A percentile compares a stretch with the other conserved stretches of the same genome.
phyloP scores from a whole-genome alignment of 1,139 yeast species.

The Candida dubliniensis region DNA sequence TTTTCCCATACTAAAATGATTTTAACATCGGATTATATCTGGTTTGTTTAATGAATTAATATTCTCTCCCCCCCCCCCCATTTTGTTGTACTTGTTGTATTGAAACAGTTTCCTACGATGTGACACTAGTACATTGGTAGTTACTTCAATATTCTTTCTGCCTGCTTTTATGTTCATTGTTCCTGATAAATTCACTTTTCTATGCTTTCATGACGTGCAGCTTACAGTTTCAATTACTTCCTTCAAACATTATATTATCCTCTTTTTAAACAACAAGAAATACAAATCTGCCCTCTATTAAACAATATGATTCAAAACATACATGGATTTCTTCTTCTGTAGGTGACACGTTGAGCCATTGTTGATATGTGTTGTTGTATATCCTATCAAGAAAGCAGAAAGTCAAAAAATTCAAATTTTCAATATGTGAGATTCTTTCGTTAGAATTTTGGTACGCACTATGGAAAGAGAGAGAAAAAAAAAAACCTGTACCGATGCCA shows the following conservation, averaged over 20 bases:
- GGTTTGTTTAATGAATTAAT: too few species aligned
- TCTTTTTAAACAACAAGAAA: too few species aligned
- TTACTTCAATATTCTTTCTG: too few species aligned
- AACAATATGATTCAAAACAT: constrained; percentile 22
- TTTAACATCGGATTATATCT: too few species aligned
- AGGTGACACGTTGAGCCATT: constrained; percentile 56
- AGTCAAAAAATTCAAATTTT: constrained; percentile 13
- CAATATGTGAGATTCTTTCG: constrained; percentile 6
- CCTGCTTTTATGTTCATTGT: too few species aligned
- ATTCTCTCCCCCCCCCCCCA: too few species aligned
- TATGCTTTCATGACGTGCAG: neutral
- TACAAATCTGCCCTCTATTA: neutral
- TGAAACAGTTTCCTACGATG: too few species aligned
- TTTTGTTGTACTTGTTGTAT: too few species aligned
- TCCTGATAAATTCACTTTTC: neutral
- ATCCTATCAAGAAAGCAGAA: constrained; percentile 13
- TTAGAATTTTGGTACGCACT: constrained; percentile 1
- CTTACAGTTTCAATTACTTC: neutral
- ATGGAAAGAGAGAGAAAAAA: neutral
- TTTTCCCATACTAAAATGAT: too few species aligned
- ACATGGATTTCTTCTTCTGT: constrained; percentile 56
- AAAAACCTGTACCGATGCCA: too few species aligned
- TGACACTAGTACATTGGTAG: too few species aligned
- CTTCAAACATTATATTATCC: neutral
- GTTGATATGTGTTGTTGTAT: constrained; percentile 15